A percentile compares a stretch with the other conserved stretches of the same genome.
Conservation (phyloP, 768 basidiomycete genomes). For the Lyophyllum shimeji region DNA sequence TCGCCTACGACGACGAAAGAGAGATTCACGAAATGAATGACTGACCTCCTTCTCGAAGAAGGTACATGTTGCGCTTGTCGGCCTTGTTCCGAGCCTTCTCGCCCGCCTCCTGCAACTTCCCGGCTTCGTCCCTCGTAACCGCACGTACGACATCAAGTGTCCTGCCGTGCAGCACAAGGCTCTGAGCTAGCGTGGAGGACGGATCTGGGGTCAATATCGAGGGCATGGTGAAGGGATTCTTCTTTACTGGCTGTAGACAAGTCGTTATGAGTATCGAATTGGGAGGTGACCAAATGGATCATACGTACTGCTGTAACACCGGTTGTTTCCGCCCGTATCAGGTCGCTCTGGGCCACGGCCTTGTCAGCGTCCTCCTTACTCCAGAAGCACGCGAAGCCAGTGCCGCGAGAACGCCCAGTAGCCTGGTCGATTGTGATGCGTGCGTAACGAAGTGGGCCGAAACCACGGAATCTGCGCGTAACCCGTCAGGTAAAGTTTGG, state of each 20-base stretch:
- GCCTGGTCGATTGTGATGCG: conserved; percentile 83
- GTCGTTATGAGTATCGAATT: background rate
- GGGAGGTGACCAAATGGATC: background rate
- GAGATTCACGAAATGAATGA: conserved; percentile 10
- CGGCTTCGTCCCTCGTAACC: conserved; percentile 87
- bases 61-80: conserved; percentile 94
- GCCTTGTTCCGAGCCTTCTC: conserved; percentile 84
- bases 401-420: conserved; percentile 88
- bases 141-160: conserved; percentile 90
- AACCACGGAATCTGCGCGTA: conserved; percentile 74
- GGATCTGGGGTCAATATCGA: conserved; percentile 95
- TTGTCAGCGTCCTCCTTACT: conserved; percentile 86
- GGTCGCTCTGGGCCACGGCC: conserved; percentile 78
- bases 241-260: conserved; percentile 45
- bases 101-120: conserved; percentile 84
- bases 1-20: background rate
- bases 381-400: conserved; percentile 98
- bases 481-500: background rate
- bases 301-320: conserved; percentile 37
- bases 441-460: conserved; percentile 91
- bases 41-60: conserved; percentile 93
- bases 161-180: conserved; percentile 86
- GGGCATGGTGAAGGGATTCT: conserved; percentile 84
- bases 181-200: conserved; percentile 77
- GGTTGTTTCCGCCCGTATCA: conserved; percentile 63